Percentiles rank a stretch among this genome's conserved stretches.
Evolutionary conservation across 805 yeast genomes (phyloP).

Genomic region (Candida fluviatilis): DNA sequence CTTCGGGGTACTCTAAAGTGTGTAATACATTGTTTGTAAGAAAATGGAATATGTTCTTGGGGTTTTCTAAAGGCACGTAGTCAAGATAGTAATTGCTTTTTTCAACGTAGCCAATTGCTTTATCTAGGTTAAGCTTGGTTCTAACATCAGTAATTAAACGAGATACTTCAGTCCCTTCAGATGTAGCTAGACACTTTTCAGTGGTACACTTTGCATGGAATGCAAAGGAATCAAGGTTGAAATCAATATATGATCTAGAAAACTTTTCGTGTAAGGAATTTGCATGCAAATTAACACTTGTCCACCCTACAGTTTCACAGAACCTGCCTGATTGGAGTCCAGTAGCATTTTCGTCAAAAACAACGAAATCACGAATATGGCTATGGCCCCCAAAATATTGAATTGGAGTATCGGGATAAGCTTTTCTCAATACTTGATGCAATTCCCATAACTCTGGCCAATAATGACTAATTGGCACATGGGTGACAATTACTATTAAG

Average conservation of each 20-base stretch:
- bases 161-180: conserved; percentile 48
- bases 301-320: conserved; percentile 91
- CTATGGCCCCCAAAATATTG: conserved; percentile 95
- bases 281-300: conserved; percentile 46
- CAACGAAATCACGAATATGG: conserved; percentile 80
- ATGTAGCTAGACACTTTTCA: conserved; percentile 45
- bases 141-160: conserved; percentile 42
- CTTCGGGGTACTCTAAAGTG: conserved; percentile 24
- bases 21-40: conserved; percentile 57
- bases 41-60: conserved; percentile 53
- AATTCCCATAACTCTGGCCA: conserved; percentile 52
- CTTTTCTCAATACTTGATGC: conserved; percentile 48
- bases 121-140: conserved; percentile 47
- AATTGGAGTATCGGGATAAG: conserved; percentile 59
- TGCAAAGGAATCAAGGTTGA: conserved; percentile 66
- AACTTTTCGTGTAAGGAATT: conserved; percentile 17
- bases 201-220: conserved; percentile 46
- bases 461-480: conserved; percentile 56
- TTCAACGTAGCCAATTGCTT: conserved; percentile 62
- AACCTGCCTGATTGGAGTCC: conserved; percentile 92
- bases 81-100: conserved; percentile 56
- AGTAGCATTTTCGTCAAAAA: conserved; percentile 60
- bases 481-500: conserved; percentile 69
- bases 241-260: conserved; percentile 76
- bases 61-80: conserved; percentile 52